Percentiles rank a stretch among this genome's conserved stretches.
phyloP scores from a whole-genome alignment of 140 eudicot genomes.

The Cichorium intybus region DNA sequence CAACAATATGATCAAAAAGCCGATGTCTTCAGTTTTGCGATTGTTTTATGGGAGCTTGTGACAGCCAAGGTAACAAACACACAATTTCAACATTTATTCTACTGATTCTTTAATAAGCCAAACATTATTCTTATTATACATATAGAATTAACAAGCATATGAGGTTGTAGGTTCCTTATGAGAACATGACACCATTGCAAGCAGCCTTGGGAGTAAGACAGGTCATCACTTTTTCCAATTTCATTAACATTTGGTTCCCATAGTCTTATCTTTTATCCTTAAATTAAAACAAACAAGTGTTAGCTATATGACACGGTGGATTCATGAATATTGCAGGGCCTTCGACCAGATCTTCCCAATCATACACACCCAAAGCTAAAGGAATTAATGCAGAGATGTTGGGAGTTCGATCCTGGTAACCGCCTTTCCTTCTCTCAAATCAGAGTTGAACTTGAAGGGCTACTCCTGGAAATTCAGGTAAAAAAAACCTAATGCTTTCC shows the following conservation, averaged over 20 bases:
- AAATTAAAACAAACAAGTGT: no score
- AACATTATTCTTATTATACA: not conserved
- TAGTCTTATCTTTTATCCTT: no score
- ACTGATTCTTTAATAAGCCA: no score
- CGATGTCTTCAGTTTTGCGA: conserved; percentile 93
- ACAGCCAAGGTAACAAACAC: conserved; percentile 88
- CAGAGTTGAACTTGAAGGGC: conserved; percentile 57
- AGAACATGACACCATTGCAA: conserved; percentile 89
- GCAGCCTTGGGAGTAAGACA: conserved; percentile 99
- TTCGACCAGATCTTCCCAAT: conserved; percentile 79
- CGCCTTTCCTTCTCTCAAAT: conserved; percentile 72
- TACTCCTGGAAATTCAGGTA: conserved; percentile 61
- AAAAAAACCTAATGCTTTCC: no score
- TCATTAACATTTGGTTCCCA: no score
- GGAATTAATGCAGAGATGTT: conserved; percentile 84
- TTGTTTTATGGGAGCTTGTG: conserved; percentile 95
- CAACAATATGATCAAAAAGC: conserved; percentile 94
- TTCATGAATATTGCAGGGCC: conserved; percentile 44
- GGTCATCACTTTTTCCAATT: conserved; percentile 44
- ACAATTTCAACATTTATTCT: no score
- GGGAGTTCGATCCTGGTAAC: conserved; percentile 55
- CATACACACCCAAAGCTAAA: conserved; percentile 62
- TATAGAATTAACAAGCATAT: not conserved
- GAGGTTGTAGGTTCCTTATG: conserved; percentile 76
- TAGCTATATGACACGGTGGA: not conserved